Percentiles rank a stretch among this genome's conserved stretches.
Conservation (phyloP, 345 rosid genomes). For the Boechera retrofracta region DNA sequence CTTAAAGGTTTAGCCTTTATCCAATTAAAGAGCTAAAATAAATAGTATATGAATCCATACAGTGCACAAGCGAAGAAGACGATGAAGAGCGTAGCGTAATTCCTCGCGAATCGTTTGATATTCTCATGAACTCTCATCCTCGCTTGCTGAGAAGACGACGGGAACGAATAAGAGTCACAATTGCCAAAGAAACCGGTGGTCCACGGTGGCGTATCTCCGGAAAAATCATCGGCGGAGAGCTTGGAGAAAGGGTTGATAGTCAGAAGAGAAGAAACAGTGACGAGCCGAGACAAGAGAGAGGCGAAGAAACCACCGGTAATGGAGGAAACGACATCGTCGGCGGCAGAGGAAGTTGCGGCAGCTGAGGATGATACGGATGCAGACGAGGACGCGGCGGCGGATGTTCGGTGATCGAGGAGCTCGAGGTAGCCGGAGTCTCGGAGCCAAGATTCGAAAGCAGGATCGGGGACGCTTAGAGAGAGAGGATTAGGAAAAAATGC, state of each 20-base stretch:
- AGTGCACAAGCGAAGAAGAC: constrained; percentile 87
- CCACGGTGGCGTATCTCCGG: constrained; percentile 81
- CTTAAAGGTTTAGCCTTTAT: constrained; percentile 6
- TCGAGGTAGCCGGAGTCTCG: constrained; percentile 98
- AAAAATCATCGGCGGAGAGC: constrained; percentile 80
- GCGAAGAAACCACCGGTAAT: constrained; percentile 52
- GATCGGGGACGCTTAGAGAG: constrained; percentile 76
- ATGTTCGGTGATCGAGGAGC: constrained; percentile 67
- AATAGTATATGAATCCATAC: constrained; percentile 48
- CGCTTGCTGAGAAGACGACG: constrained; percentile 73
- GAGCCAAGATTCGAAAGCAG: constrained; percentile 92
- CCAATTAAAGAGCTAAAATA: neutral
- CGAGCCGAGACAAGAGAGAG: constrained; percentile 51
- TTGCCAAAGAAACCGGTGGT: constrained; percentile 73
- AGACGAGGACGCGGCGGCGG: constrained; percentile 54
- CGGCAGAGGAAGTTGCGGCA: constrained; percentile 33
- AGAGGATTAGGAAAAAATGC: constrained; percentile 87
- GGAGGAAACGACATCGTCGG: constrained; percentile 46
- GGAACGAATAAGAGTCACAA: constrained; percentile 75
- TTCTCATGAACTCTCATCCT: constrained; percentile 88
- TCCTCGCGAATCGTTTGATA: constrained; percentile 84
- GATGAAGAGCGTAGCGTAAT: constrained; percentile 74
- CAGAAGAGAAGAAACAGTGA: constrained; percentile 63
- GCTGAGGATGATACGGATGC: constrained; percentile 38
- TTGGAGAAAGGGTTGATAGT: constrained; percentile 85